phyloP scores from a whole-genome alignment of 169 alveolate genomes.

The Plasmodium knowlesi region DNA sequence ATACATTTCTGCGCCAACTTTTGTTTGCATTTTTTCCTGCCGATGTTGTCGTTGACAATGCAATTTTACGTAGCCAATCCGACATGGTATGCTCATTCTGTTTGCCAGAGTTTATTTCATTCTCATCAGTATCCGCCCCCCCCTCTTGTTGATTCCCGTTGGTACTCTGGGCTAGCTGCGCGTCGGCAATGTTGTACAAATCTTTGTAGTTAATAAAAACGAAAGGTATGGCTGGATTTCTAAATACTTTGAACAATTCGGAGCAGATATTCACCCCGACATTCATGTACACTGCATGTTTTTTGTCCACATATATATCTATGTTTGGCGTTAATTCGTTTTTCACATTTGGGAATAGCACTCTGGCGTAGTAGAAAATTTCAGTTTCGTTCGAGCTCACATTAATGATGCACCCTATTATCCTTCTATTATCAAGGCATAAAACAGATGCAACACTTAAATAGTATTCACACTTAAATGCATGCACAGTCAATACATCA shows the following conservation, averaged over 20 bases:
- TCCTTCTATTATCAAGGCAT: constrained; percentile 46
- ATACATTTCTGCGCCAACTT: background rate
- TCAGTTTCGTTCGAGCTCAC: constrained; percentile 40
- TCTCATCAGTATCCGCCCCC: background rate
- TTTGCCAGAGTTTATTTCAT: background rate
- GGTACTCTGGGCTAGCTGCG: constrained; percentile 22
- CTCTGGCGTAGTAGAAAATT: constrained; percentile 28
- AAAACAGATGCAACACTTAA: constrained; percentile 66
- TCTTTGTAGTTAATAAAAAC: constrained; percentile 70
- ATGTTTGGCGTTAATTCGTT: constrained; percentile 22
- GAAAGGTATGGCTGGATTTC: constrained; percentile 38
- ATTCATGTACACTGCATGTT: constrained; percentile 65
- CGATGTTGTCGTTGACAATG: background rate
- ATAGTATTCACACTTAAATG: constrained; percentile 17
- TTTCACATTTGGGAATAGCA: constrained; percentile 25
- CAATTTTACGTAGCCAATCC: background rate
- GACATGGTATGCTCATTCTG: background rate
- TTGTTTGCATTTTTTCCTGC: background rate
- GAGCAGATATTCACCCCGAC: constrained; percentile 43
- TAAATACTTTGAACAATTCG: constrained; percentile 52
- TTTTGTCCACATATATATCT: constrained; percentile 57
- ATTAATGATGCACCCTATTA: constrained; percentile 53
- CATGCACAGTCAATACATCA: constrained; percentile 46
- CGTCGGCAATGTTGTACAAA: constrained; percentile 51
- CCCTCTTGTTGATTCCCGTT: background rate